A percentile compares a stretch with the other conserved stretches of the same genome.
Conservation (phyloP, 1,284 basidiomycete genomes). For the Mycena sp. region DNA sequence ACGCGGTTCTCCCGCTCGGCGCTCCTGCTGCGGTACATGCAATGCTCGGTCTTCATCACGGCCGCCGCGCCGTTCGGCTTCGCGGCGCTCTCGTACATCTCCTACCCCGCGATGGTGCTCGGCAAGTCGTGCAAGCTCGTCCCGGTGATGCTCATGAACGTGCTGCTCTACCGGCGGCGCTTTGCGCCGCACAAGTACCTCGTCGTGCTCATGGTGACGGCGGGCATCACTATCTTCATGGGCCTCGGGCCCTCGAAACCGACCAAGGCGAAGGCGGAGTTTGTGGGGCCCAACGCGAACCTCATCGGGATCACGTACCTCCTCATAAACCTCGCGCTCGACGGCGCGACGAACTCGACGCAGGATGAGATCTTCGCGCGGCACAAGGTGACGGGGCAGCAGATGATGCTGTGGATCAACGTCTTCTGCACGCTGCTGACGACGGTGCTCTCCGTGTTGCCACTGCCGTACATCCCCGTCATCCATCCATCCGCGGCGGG, state of each 20-base stretch:
- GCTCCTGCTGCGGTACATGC: conserved; percentile 79
- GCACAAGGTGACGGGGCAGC: conserved; percentile 87
- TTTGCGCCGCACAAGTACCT: conserved; percentile 96
- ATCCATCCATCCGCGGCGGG: conserved; percentile 70
- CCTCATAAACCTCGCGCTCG: conserved; percentile 88
- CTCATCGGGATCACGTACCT: conserved; percentile 78
- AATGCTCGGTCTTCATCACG: conserved; percentile 90
- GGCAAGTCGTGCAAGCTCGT: conserved; percentile 99
- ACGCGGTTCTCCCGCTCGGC: conserved; percentile 55
- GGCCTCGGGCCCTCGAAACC: conserved; percentile 67
- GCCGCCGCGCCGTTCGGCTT: conserved; percentile 95
- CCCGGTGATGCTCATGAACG: conserved; percentile 96
- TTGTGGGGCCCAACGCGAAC: conserved; percentile 57
- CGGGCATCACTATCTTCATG: conserved; percentile 97
- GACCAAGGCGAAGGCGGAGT: conserved; percentile 47
- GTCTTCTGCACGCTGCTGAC: conserved; percentile 81
- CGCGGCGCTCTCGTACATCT: conserved; percentile 93
- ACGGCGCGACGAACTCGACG: conserved; percentile 96
- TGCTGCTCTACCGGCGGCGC: conserved; percentile 86
- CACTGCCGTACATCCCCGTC: conserved; percentile 80
- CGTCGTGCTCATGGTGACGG: conserved; percentile 92
- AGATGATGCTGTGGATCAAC: conserved; percentile 99
- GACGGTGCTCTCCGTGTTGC: conserved; percentile 71
- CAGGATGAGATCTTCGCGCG: conserved; percentile 95
- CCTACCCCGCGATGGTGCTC: conserved; percentile 98